Percentiles rank a stretch among this genome's conserved stretches.
Conservation (phyloP, 192 early-diverging fungal species). For the Nowakowskiella sp. region DNA sequence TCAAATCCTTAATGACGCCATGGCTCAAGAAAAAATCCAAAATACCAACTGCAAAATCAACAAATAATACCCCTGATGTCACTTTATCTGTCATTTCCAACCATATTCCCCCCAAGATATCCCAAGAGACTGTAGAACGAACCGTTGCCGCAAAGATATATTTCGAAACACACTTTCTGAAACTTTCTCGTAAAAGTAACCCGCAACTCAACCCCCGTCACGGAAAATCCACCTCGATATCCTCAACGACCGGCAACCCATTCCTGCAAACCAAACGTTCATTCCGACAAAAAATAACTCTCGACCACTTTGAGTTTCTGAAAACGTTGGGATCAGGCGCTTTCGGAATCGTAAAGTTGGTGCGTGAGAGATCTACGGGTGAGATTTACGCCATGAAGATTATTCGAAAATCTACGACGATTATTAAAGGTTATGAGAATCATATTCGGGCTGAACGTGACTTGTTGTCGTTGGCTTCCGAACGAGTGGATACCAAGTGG, state of each 20-base stretch:
- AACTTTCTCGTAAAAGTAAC: slow-evolving; percentile 32
- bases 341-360: slow-evolving; percentile 53
- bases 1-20: too few relatives aligned
- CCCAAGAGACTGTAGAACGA: slow-evolving; percentile 47
- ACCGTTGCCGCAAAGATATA: slow-evolving; percentile 53
- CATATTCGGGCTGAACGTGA: slow-evolving; percentile 43
- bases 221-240: slow-evolving; percentile 45
- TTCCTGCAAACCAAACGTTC: slow-evolving; percentile 39
- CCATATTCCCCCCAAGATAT: too few relatives aligned
- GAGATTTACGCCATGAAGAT: slow-evolving; percentile 48
- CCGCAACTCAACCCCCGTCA: slow-evolving; percentile 30
- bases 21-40: too few relatives aligned
- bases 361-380: slow-evolving; percentile 35
- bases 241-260: slow-evolving; percentile 34
- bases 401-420: slow-evolving; percentile 29
- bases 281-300: slow-evolving; percentile 32
- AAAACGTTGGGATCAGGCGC: slow-evolving; percentile 48
- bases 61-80: too few relatives aligned
- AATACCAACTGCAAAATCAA: too few relatives aligned
- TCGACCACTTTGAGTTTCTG: slow-evolving; percentile 44
- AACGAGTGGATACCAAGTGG: slow-evolving; percentile 35
- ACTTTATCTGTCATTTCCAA: too few relatives aligned
- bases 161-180: slow-evolving; percentile 53
- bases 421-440: slow-evolving; percentile 32
- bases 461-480: slow-evolving; percentile 21